Base-by-base conservation (phyloP, 495 filamentous ascomycete species). In the Aspergillus taichungensis region DNA sequence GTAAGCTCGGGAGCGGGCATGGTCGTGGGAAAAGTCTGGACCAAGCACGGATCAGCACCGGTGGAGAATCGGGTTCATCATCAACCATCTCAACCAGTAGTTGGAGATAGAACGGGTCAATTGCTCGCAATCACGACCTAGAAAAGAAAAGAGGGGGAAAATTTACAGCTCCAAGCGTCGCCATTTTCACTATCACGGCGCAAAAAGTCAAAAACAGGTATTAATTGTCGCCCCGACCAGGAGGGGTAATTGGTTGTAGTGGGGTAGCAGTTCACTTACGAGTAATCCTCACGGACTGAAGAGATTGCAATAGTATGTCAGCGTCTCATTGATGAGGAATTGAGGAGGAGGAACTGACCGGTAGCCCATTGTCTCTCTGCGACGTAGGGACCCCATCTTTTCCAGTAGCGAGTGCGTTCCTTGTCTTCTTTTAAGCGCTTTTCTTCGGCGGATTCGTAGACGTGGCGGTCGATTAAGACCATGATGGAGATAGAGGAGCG, bases 121-220 rank as follows among this genome's bases (percentile, higher is more conserved):
- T 37, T 37, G 40, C 45, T 30, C 37, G 31, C 11, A 31, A 24
- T n/a, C 27, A 12, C 27, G 36, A 24, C 36, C 36, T 42, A 13
- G 37, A 6, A n/a, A 34, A 12, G 8, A 14, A 13, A 18, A 7
- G 43, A 34, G 42, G n/a, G 31, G 9, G 27, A 44, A 24, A 31
- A 82, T 85, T 72, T 73, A 90, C 86, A 88, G 62, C 85, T 91
- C 91, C 91, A 97, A 34, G 91, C 91, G 69, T 97, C 88, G 37
- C 91, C 91, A 58, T 95, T 83, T 39, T 75, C 69, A 13, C 75
- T 79, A 50, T 12, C 30, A 24, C 18, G 18, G 18, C 18, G 18
- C 18, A 28, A 33, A 43, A 14, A 42, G 18, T 50, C 40, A 43
- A 40, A 45, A 46, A 57, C 37, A 8, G 14, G 30, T 27, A n/a